Percentiles rank a stretch among this genome's conserved stretches.
These are phyloP conservation scores for Coemansia sp. DNA, from an alignment of 192 early-diverging fungal species.

Conservation along the genomic window DNA sequence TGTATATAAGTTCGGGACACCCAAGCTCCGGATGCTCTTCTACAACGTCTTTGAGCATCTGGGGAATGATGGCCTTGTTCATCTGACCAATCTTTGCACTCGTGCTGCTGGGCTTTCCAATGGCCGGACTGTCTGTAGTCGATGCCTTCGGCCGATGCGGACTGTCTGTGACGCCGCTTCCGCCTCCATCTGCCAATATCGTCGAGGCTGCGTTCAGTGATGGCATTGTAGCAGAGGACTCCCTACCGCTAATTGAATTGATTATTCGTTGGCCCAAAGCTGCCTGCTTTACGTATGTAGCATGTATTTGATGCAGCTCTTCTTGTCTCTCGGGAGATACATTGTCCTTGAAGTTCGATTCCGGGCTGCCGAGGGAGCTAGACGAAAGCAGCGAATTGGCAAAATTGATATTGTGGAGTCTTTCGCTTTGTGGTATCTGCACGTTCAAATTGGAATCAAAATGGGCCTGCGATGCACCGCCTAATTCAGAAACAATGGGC, in stretches of 20 bases:
- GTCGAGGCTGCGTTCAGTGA: neutral
- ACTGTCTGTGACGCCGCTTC: constrained; percentile 6
- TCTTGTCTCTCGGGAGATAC: neutral
- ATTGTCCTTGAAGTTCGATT: neutral
- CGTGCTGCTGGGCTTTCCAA: constrained; percentile 13
- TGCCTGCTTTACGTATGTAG: neutral
- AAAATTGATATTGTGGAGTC: neutral
- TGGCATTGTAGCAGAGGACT: neutral
- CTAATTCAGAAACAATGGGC: neutral
- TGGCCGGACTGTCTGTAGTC: constrained; percentile 5
- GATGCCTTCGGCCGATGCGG: constrained; percentile 14
- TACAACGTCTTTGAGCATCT: constrained; percentile 40
- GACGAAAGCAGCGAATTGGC: constrained; percentile 2
- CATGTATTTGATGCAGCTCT: neutral
- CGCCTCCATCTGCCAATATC: neutral
- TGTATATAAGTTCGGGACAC: constrained; percentile 53
- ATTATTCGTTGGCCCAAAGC: neutral
- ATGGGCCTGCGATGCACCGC: neutral
- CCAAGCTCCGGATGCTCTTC: constrained; percentile 51
- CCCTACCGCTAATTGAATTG: neutral
- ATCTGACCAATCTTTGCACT: constrained; percentile 35
- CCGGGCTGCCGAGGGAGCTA: neutral
- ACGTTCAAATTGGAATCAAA: neutral
- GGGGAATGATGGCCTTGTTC: constrained; percentile 50
- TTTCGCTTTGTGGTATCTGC: neutral